Conservation (phyloP, 2,329 filamentous ascomycete genomes). For the Periconia sp. region DNA sequence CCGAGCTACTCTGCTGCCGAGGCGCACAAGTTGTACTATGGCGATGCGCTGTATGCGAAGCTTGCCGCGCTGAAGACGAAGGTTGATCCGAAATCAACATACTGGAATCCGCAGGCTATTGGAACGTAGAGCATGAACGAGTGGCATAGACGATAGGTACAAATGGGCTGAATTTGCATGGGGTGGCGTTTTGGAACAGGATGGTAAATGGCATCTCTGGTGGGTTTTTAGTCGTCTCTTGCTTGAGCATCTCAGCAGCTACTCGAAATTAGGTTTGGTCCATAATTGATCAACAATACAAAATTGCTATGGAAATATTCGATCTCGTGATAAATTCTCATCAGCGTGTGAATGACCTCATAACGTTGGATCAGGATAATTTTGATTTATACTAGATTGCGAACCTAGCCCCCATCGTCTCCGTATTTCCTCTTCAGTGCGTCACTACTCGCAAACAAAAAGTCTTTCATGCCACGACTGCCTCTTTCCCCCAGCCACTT, state of each 20-base stretch:
- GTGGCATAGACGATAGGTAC: background rate
- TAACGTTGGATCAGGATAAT: no score
- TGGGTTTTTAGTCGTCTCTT: background rate
- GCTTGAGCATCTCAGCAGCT: no score
- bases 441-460: conserved; percentile 68
- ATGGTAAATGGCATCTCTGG: background rate
- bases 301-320: no score
- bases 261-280: no score
- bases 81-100: conserved; percentile 47
- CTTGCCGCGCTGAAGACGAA: conserved; percentile 47
- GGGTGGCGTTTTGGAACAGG: background rate
- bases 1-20: conserved; percentile 53
- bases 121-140: conserved; percentile 10
- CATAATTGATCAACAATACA: no score
- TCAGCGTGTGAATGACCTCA: no score
- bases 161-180: no score
- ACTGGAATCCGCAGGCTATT: conserved; percentile 48
- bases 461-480: conserved; percentile 68
- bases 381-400: conserved; percentile 2
- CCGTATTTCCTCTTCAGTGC: conserved; percentile 7
- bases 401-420: no score
- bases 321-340: no score
- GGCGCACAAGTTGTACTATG: conserved; percentile 60
- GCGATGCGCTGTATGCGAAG: conserved; percentile 42
- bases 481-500: conserved; percentile 69